A percentile compares a stretch with the other conserved stretches of the same genome.
phyloP scores from a whole-genome alignment of 805 yeast genomes.

The Diddensiella transvaalensis region DNA sequence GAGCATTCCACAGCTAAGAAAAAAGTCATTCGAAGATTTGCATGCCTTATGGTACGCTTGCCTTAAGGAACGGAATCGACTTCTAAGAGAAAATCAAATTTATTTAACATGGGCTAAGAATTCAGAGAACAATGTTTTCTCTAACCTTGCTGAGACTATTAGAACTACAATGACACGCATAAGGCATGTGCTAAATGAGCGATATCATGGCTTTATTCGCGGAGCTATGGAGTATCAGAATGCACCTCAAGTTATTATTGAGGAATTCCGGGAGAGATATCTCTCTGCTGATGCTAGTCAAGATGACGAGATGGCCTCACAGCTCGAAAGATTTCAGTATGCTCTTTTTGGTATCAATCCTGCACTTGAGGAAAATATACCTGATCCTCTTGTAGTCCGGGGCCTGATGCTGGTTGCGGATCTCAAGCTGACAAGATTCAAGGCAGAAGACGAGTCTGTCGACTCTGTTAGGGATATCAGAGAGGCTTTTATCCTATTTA shows the following conservation, averaged over 20 bases:
- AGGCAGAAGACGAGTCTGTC: slow-evolving; percentile 27
- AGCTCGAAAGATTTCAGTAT: slow-evolving; percentile 71
- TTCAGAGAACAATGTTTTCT: slow-evolving; percentile 32
- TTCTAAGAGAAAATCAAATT: slow-evolving; percentile 71
- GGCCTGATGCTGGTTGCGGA: slow-evolving; percentile 71
- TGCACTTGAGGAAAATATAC: slow-evolving; percentile 53
- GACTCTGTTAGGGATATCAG: slow-evolving; percentile 33
- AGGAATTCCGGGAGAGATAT: slow-evolving; percentile 57
- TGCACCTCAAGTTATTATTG: slow-evolving; percentile 47
- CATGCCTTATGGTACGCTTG: slow-evolving; percentile 89
- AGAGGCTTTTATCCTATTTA: slow-evolving; percentile 48
- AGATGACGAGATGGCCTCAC: slow-evolving; percentile 60
- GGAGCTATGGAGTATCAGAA: slow-evolving; percentile 47
- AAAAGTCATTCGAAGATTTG: slow-evolving; percentile 87
- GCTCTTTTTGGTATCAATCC: slow-evolving; percentile 85
- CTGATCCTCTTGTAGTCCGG: slow-evolving; percentile 55
- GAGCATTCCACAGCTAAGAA: slow-evolving; percentile 82
- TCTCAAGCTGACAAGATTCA: slow-evolving; percentile 58
- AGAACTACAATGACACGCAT: slow-evolving; percentile 71
- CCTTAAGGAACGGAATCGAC: slow-evolving; percentile 73
- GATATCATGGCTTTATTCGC: slow-evolving; percentile 66
- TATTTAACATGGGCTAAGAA: slow-evolving; percentile 37
- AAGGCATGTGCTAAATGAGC: slow-evolving; percentile 81
- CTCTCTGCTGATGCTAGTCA: slow-evolving; percentile 50
- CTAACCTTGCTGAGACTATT: slow-evolving; percentile 41